These are phyloP conservation scores for Penicillium fimorum DNA, from an alignment of 495 filamentous ascomycete genomes.

Conservation along the genomic window DNA sequence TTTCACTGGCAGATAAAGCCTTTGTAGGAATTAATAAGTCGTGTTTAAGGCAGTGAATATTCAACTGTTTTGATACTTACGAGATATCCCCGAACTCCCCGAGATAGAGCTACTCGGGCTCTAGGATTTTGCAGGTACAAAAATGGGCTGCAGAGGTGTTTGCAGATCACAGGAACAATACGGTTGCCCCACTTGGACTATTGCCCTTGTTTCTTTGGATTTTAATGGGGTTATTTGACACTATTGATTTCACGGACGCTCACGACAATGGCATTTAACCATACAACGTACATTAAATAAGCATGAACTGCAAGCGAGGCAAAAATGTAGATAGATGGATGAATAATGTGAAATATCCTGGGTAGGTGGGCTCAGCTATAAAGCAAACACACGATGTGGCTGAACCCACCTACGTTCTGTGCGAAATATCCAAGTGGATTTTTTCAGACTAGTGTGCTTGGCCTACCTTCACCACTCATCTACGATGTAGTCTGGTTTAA, in stretches of 20 bases:
- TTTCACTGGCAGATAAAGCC: not conserved
- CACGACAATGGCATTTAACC: not conserved
- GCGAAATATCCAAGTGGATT: not conserved
- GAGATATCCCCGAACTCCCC: not conserved
- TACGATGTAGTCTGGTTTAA: not conserved
- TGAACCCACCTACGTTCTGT: no score
- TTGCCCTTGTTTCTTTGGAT: no score
- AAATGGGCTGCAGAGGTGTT: not conserved
- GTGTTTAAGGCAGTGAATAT: not conserved
- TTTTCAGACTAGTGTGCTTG: not conserved
- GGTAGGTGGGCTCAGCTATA: no score
- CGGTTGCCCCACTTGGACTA: not conserved
- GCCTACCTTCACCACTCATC: not conserved
- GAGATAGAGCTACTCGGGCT: not conserved
- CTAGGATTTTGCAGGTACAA: not conserved
- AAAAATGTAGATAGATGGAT: not conserved
- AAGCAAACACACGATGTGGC: no score
- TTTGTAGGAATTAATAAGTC: not conserved
- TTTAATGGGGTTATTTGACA: not conserved
- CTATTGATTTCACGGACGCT: not conserved
- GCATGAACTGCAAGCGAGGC: not conserved
- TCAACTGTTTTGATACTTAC: not conserved
- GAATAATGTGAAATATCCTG: not conserved
- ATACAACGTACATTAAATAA: not conserved
- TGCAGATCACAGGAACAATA: constrained; percentile 1